A percentile compares a stretch with the other conserved stretches of the same genome.
phyloP scores from a whole-genome alignment of 352 stramenopile species.

The Blastocystis hominis region DNA sequence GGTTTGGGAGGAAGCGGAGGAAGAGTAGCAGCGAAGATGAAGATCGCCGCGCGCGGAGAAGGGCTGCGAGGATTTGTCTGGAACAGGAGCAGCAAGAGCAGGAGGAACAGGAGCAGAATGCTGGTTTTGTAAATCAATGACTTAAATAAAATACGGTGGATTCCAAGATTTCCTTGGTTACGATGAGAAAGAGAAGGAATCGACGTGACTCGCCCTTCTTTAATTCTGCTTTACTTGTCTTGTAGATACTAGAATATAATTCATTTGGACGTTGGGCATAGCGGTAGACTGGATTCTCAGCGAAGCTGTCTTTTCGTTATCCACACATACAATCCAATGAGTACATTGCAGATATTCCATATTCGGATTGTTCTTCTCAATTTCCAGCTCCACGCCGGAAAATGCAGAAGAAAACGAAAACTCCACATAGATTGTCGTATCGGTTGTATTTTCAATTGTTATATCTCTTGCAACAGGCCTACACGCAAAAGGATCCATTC shows the following conservation, averaged over 20 bases:
- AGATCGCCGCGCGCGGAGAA: not conserved
- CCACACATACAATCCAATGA: not conserved
- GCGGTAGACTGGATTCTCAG: conserved; percentile 13
- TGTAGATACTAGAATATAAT: conserved; percentile 20
- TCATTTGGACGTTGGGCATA: conserved; percentile 32
- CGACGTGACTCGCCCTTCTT: not conserved
- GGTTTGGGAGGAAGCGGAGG: not conserved
- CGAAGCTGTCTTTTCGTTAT: not conserved
- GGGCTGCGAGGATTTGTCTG: not conserved
- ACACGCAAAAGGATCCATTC: not conserved
- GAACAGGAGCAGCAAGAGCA: not conserved
- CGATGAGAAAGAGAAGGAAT: not conserved
- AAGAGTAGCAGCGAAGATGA: conserved; percentile 17
- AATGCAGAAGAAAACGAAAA: not conserved
- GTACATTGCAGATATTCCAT: not conserved
- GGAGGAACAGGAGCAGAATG: not conserved
- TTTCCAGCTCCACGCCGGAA: not conserved
- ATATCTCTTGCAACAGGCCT: conserved; percentile 7
- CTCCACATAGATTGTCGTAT: conserved; percentile 10
- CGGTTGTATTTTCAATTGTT: conserved; percentile 11
- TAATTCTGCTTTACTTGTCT: not conserved
- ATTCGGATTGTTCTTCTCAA: conserved; percentile 41
- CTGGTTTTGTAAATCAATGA: not conserved
- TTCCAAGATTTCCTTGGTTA: not conserved
- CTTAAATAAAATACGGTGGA: not conserved